Percentiles rank a stretch among this genome's conserved stretches.
phyloP scores from a whole-genome alignment of 495 filamentous ascomycete genomes.

The Neurospora discreta region DNA sequence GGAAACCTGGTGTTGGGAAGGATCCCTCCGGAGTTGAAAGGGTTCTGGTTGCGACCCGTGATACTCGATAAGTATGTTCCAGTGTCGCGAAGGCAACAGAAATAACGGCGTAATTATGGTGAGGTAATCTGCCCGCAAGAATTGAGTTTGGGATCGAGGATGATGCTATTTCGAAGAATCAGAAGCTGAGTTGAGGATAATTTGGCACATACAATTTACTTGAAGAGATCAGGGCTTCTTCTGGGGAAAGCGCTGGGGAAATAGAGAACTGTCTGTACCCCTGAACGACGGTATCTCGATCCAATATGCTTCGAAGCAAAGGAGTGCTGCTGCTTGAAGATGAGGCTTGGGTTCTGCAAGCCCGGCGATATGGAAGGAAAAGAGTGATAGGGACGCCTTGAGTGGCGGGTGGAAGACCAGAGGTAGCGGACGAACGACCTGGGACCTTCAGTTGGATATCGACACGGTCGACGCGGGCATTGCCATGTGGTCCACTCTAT shows the following conservation, averaged over 20 bases:
- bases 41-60: background rate
- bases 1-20: background rate
- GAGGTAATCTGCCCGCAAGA: background rate
- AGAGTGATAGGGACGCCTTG: background rate
- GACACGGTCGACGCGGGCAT: background rate
- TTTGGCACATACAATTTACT: background rate
- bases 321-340: background rate
- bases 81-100: background rate
- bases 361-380: background rate
- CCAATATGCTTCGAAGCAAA: background rate
- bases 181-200: background rate
- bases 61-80: background rate
- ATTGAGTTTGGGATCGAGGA: background rate
- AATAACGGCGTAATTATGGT: background rate
- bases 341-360: background rate
- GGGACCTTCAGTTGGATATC: too few species aligned
- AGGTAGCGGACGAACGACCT: background rate
- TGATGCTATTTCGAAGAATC: background rate
- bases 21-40: background rate
- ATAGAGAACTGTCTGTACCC: background rate
- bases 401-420: background rate
- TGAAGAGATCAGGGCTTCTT: background rate
- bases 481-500: rapidly evolving
- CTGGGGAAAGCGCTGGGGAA: background rate
- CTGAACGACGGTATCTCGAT: too few species aligned